Conservation (phyloP, 2,329 filamentous ascomycete genomes). For the Xylaria multiplex region DNA sequence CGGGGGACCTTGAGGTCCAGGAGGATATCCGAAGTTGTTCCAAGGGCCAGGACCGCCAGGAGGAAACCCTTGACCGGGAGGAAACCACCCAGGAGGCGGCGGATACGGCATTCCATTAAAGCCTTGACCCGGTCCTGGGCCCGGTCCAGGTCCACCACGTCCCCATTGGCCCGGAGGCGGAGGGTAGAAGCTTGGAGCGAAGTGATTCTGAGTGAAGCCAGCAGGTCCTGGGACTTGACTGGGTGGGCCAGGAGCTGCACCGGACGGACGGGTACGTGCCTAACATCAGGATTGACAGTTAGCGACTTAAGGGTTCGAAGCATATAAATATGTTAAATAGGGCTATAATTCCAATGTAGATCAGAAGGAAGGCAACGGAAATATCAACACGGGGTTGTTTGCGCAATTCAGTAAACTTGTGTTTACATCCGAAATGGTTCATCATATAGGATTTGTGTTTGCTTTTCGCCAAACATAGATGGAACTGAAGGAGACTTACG, state of each 20-base stretch:
- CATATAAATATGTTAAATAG: constrained; percentile 5
- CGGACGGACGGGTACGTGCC: constrained; percentile 53
- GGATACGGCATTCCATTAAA: constrained; percentile 83
- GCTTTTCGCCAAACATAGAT: constrained; percentile 17
- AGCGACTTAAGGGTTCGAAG: constrained; percentile 40
- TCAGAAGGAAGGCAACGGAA: constrained; percentile 99
- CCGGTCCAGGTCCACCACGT: constrained; percentile 61
- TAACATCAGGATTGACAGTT: constrained; percentile 43
- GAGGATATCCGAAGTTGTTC: constrained; percentile 70
- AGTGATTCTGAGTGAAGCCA: constrained; percentile 57
- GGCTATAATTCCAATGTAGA: constrained; percentile 50
- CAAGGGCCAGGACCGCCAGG: constrained; percentile 70
- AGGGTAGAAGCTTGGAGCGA: constrained; percentile 60
- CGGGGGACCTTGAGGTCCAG: constrained; percentile 63
- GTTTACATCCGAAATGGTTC: constrained; percentile 99
- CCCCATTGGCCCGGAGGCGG: constrained; percentile 66
- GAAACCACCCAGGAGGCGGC: constrained; percentile 81
- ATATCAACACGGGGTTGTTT: constrained; percentile 92
- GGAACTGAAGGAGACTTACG: constrained; percentile 72
- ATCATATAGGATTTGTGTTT: constrained; percentile 69
- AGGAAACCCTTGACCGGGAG: constrained; percentile 79
- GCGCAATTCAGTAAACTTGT: constrained; percentile 87
- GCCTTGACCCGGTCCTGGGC: constrained; percentile 69
- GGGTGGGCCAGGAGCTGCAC: constrained; percentile 41
- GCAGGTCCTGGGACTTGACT: constrained; percentile 48